Conservation (phyloP, 441 rosid genomes). For the Lagerstroemia fauriei region DNA sequence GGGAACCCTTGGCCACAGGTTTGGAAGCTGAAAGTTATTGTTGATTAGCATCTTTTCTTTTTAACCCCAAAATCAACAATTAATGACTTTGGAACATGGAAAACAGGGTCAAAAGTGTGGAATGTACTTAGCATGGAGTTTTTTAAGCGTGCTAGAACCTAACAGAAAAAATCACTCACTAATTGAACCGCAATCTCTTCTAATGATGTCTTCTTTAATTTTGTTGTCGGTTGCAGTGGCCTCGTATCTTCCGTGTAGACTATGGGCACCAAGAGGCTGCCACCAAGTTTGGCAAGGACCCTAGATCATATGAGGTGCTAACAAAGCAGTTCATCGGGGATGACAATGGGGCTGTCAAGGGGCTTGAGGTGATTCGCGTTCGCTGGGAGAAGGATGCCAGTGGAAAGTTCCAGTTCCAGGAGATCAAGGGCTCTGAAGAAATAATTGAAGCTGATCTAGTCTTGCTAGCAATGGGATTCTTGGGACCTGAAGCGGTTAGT, state of each 20-base stretch:
- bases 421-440: conserved; percentile 83
- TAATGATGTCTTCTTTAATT: background rate
- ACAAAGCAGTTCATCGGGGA: conserved; percentile 91
- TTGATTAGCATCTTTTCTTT: background rate
- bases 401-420: conserved; percentile 86
- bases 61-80: too few relatives aligned
- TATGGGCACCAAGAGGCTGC: conserved; percentile 99
- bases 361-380: conserved; percentile 75
- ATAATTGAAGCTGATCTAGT: conserved; percentile 86
- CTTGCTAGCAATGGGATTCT: conserved; percentile 96
- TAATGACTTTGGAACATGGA: too few relatives aligned
- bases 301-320: conserved; percentile 85
- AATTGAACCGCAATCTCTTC: background rate
- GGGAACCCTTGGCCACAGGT: conserved; percentile 99
- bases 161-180: too few relatives aligned
- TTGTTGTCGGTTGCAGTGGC: conserved; percentile 69
- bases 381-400: conserved; percentile 88
- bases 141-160: too few relatives aligned
- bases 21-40: background rate
- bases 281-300: conserved; percentile 86
- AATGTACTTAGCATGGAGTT: background rate
- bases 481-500: conserved; percentile 93
- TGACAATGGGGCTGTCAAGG: conserved; percentile 76
- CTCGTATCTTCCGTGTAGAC: conserved; percentile 87
- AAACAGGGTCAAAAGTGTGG: background rate